Evolutionary conservation across 495 filamentous ascomycete genomes (phyloP), one percentile per base, ranked within the genome.

Genomic region (Neurospora hispaniola): DNA sequence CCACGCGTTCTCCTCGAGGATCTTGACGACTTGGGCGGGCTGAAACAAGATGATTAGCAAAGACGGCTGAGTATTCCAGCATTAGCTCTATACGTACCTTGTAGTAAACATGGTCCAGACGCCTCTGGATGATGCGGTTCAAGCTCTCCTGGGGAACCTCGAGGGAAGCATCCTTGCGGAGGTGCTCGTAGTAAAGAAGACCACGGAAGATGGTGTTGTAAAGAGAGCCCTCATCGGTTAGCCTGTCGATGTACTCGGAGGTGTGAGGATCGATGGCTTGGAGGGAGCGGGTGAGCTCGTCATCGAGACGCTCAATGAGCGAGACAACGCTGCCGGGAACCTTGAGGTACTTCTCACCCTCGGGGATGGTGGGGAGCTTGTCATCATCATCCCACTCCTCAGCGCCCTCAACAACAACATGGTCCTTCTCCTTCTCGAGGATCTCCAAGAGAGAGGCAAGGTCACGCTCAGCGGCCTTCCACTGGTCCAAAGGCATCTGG

Each of bases 361-460:
- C 77, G 18, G 85, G 87, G 76, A 93, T 84, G 42, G 86, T 86
- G 23, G 96, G 96, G 40, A 89, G 89, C 83, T 96, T 97, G 75
- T 98, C 96, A 76, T 98, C 96, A 81, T 99, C 96, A 77, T 99
- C 96, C 96, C 96, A 98, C 79, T 99, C 96, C 75, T 99, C 96
- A 18, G 94, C 96, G 74, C 86, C 89, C 82, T 98, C 96, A 71
- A 94, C 85, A 54, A 99, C 91, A 70, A 98, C 85, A 76, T 94
- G 89, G 74, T 94, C 88, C 72, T 83, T 85, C 81, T 93, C 91
- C 44, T 84, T 80, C 80, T 97, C 94, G 68, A 99, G 90, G 14
- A 93, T 89, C 68, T 89, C 85, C 69, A 99, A 87, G 23, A 99
- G 85, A 69, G 84, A 85, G 16, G 86, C 86, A 74, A 97, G 90